Base-by-base conservation (phyloP, 306 rosid species). In the Pterocarpus santalinus region DNA sequence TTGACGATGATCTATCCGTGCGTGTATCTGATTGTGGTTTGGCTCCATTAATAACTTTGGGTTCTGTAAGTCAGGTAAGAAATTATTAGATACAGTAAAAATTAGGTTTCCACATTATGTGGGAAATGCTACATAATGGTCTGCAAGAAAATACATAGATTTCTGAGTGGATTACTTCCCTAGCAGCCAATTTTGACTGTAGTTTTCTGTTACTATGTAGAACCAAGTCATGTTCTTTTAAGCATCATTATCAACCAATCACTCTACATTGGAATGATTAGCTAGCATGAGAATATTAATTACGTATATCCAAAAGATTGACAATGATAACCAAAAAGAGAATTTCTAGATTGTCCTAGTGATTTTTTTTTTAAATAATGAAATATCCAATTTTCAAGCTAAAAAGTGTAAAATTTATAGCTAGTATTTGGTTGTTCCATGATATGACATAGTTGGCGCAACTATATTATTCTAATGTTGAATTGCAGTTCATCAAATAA, bases 1-100 rank as follows among this genome's bases (percentile, higher is more conserved):
- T 95, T 12, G 97, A 90, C 70, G 97, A 91, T 41, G 97, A 92
- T 78, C 81, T 89, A 44, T 85, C 90, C 1, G 86, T 90, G 64
- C 92, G 65, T 2, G 80, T 95, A 65, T 94, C 98, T 56, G 98
- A 94, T 15, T 95, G 97, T 86, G 98, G 98, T 68, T 85, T 95
- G 89, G 92, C 97, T 89, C 88, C 97, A 64, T 80, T 95, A 57
- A 91, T 95, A 82, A 87, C 97, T 63, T 85, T 89, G 62, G 97
- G 98, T 47, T 85, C 97, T 35, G 98, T 91, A 7, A 88, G 91
- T 79, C 98, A 92, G 95, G 98, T 92, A 87, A 84, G 85, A 72
- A 60, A 81, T 79, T 28, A 47, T 56, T 33, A 4, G 30, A 38
- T 58, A 58, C 41, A 61, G 49, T 53, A 30, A 33, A 57, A 74